Base-by-base conservation (phyloP, 2,329 filamentous ascomycete species). In the Blumeria hordei region DNA sequence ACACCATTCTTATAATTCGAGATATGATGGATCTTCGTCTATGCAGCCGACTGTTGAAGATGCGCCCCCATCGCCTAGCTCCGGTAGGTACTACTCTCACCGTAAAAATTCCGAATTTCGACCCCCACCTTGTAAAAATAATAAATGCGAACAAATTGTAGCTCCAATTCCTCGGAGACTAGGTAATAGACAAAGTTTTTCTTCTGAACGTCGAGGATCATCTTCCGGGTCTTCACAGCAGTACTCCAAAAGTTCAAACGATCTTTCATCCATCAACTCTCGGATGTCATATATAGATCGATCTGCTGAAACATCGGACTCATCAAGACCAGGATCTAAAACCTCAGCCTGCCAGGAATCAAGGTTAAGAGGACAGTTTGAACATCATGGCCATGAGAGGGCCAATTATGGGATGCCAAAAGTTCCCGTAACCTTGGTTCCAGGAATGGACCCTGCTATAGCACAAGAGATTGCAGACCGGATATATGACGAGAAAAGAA, bases 401-500 rank as follows among this genome's bases (percentile, higher is more conserved):
- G 50, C 56, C 49, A 58, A 54, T 43, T 73, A 75, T 61, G 67
- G 64, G 3, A 59, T 73, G 18, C 71, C 74, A 1, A 63, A 70
- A 3, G 68, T 80, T 1, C 78, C 78, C 4, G 64, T 75, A 1
- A 76, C 77, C 3, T 67, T 82, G 21, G 72, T 81, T 7, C 74
- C 78, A n/a, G 78, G 77, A 3, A 69, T 78, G 32, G 77, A 81
- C 58, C 74, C 75, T 3, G 64, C 63, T 16, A 66, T 79, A 37
- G 71, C 75, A 0, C 71, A 74, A 55, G 76, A 81, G 60, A 69
- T 78, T n/a, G 69, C 74, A 1, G 74, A 78, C 2, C 70, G 74
- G n/a, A 72, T 76, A 52, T 72, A 77, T 49, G 71, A 77, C 50
- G 77, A 78, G 21, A 71, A 72, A 54, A 71, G 70, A 69, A 71